Percentiles rank a stretch among this genome's conserved stretches.
phyloP scores from a whole-genome alignment of 805 yeast species.

The Sugiyamaella valdiviana region DNA sequence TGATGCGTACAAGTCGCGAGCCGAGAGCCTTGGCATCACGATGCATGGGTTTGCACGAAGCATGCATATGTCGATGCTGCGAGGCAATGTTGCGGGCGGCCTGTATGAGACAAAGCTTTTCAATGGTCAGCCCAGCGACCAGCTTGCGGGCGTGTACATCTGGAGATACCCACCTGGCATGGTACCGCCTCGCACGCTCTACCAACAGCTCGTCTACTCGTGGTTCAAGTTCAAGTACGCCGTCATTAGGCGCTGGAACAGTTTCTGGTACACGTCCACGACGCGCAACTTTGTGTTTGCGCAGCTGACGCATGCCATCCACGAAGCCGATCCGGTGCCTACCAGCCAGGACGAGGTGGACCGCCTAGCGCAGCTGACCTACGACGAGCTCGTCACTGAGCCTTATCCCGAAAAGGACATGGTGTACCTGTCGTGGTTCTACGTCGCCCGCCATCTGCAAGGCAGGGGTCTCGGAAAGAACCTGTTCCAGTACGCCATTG shows the following conservation, averaged over 20 bases:
- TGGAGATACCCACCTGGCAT: conserved; percentile 10
- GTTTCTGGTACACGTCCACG: not conserved
- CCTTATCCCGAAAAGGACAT: conserved; percentile 8
- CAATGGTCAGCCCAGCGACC: not conserved
- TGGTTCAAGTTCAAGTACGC: conserved; percentile 2
- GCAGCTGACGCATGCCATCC: not conserved
- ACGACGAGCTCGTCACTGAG: conserved; percentile 8
- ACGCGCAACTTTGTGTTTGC: not conserved
- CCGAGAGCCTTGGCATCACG: conserved; percentile 5
- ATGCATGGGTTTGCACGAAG: conserved; percentile 10
- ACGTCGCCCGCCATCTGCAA: conserved; percentile 11
- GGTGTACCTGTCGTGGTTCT: conserved; percentile 11
- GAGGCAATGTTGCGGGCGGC: not conserved
- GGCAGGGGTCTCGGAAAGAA: conserved; percentile 14
- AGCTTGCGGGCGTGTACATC: conserved; percentile 7
- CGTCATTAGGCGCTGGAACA: conserved; percentile 2
- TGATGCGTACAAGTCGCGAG: conserved; percentile 4
- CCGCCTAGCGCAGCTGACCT: conserved; percentile 4
- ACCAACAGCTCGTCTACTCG: conserved; percentile 1
- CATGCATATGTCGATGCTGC: not conserved
- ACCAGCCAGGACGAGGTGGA: conserved; percentile 7
- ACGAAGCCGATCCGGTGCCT: not conserved
- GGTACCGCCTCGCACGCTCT: not conserved
- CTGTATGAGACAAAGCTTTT: not conserved
- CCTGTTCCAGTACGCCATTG: conserved; percentile 9